Evolutionary conservation across 495 filamentous ascomycete genomes (phyloP), one percentile per base, ranked within the genome.

Genomic region (Penicillium pulvis): DNA sequence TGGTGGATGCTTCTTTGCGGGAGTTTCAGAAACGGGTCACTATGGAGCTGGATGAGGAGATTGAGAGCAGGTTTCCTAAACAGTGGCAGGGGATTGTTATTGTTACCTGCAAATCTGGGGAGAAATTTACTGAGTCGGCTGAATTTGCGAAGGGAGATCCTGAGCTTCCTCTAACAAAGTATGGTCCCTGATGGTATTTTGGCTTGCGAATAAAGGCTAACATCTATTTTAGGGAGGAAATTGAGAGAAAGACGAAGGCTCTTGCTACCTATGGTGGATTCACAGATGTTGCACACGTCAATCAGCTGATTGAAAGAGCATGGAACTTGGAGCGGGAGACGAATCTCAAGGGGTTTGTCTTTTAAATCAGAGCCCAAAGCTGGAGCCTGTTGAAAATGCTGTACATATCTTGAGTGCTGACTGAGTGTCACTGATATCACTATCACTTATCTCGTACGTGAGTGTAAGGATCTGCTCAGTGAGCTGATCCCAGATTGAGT

Each of bases 81-180:
- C 58, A 56, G 23, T 75, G 72, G 72, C 61, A 68, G 49, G 70
- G 70, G 12, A 65, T 57, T 45, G 72, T 73, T 7, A 63, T 65
- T n/a, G 72, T 75, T 16, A 64, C 53, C 2, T 62, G 57, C 30
- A 71, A 71, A 50, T 61, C 59, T 47, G 72, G 70, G 1, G n/a
- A 67, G 47, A 57, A 52, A 23, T 61, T 65, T 39, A 60, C 55
- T 1, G 64, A 74, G 49, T 67, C 65, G 7, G 65, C 67, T 3
- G 57, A 61, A 14, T 70, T 66, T 62, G 64, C 66, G 14, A 75
- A 75, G 55, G 72, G 72, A 47, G 72, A 75, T 44, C 72, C 72
- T 0, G 66, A 70, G 46, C 31, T 68, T 33, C 60, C 72, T 0
- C 63, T 75, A 47, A 68, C 70, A 17, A 68, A 69, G 72, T 75